phyloP scores from a whole-genome alignment of 345 rosid genomes.

The Stellera chamaejasme region DNA sequence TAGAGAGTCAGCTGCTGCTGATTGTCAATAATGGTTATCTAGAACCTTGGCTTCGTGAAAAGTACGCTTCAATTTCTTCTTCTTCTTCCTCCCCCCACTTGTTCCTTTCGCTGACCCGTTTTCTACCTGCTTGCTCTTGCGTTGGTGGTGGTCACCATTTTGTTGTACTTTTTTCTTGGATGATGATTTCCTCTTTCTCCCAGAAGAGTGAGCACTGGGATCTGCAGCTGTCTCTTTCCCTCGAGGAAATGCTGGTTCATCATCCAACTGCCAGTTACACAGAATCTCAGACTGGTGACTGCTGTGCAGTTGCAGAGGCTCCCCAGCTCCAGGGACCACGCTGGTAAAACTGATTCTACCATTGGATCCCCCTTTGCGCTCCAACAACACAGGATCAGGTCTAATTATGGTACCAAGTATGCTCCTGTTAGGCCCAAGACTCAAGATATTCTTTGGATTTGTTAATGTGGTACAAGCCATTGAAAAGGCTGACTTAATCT shows the following conservation, averaged over 20 bases:
- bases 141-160: constrained; percentile 11
- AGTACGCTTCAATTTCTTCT: constrained; percentile 14
- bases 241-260: constrained; percentile 65
- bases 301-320: constrained; percentile 33
- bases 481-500: constrained; percentile 90
- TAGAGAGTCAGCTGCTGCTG: too few relatives aligned
- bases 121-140: constrained; percentile 17
- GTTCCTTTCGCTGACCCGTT: constrained; percentile 24
- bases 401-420: constrained; percentile 90
- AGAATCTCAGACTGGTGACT: constrained; percentile 39
- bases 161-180: constrained; percentile 36
- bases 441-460: constrained; percentile 46
- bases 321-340: constrained; percentile 86
- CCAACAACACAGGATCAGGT: constrained; percentile 58
- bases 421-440: constrained; percentile 66
- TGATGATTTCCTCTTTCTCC: constrained; percentile 46
- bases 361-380: constrained; percentile 71
- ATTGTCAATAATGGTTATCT: not conserved
- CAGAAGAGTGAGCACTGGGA: constrained; percentile 31
- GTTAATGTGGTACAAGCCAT: constrained; percentile 76
- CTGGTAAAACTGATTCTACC: constrained; percentile 59
- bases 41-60: constrained; percentile 12
- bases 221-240: constrained; percentile 31
- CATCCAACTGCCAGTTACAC: constrained; percentile 72
- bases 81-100: constrained; percentile 26